Evolutionary conservation across 345 rosid species (phyloP).

Genomic region (Adansonia digitata): DNA sequence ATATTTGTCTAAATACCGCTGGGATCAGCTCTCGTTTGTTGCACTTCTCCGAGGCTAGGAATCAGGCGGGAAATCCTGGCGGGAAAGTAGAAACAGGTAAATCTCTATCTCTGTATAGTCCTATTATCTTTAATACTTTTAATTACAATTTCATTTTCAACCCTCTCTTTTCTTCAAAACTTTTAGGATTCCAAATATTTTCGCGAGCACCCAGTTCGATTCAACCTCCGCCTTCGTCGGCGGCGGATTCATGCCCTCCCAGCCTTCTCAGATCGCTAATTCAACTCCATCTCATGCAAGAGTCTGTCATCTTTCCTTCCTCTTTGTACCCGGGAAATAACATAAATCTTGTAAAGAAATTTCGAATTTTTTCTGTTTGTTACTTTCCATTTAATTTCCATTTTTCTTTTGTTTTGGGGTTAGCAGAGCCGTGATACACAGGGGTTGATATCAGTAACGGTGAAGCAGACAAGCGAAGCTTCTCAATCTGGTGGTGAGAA

Average conservation of each 20-base stretch:
- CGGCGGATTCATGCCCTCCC: slow-evolving; percentile 71
- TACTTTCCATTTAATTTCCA: neutral
- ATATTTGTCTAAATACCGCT: too few relatives aligned
- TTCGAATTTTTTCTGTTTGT: neutral
- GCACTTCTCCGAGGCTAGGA: neutral
- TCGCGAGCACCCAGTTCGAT: slow-evolving; percentile 69
- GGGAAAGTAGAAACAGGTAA: neutral
- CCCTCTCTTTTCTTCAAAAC: neutral
- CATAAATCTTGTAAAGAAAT: neutral
- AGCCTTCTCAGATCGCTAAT: slow-evolving; percentile 51
- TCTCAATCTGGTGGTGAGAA: slow-evolving; percentile 69
- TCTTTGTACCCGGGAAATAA: neutral
- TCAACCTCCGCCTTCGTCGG: slow-evolving; percentile 39
- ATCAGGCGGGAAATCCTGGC: slow-evolving; percentile 6
- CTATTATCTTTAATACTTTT: neutral
- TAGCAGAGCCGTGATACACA: slow-evolving; percentile 59
- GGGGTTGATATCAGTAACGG: slow-evolving; percentile 68
- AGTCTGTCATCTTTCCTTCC: slow-evolving; percentile 23
- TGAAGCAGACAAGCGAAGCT: slow-evolving; percentile 80
- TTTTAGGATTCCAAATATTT: slow-evolving; percentile 38
- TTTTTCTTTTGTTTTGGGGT: neutral
- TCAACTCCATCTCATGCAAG: slow-evolving; percentile 46
- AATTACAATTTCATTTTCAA: neutral
- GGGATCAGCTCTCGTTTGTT: neutral
- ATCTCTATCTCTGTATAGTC: neutral